These are phyloP conservation scores for Abelmoschus esculentus DNA, from an alignment of 345 rosid genomes.

Conservation along the genomic window DNA sequence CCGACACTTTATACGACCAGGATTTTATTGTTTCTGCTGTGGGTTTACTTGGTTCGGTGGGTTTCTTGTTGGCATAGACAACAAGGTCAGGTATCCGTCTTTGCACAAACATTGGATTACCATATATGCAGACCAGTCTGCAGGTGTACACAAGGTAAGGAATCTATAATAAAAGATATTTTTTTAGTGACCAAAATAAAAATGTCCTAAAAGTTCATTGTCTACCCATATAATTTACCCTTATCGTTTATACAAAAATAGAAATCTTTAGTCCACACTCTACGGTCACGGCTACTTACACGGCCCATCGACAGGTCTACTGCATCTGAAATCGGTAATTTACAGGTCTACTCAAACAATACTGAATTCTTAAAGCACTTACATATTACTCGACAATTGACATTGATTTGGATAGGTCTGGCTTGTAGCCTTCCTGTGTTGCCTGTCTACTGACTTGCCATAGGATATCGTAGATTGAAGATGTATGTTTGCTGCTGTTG, in stretches of 20 bases:
- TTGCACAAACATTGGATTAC: too few species aligned
- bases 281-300: too few species aligned
- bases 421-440: slow-evolving; percentile 16
- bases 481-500: slow-evolving; percentile 11
- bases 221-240: too few species aligned
- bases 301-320: too few species aligned
- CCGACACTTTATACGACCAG: not conserved
- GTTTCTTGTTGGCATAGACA: not conserved
- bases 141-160: too few species aligned
- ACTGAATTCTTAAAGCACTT: not conserved
- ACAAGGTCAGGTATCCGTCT: not conserved
- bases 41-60: not conserved
- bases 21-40: not conserved
- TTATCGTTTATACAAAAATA: too few species aligned
- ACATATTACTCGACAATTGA: not conserved
- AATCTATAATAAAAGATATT: too few species aligned
- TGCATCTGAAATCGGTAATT: not conserved
- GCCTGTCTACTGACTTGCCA: slow-evolving; percentile 20
- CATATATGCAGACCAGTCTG: too few species aligned
- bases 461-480: slow-evolving; percentile 25
- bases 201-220: too few species aligned
- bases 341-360: not conserved
- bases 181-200: too few species aligned
- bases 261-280: too few species aligned
- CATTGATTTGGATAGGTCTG: slow-evolving; percentile 10